A percentile compares a stretch with the other conserved stretches of the same genome.
Conservation (phyloP, 2,329 filamentous ascomycete genomes). For the Aureobasidium sp. region DNA sequence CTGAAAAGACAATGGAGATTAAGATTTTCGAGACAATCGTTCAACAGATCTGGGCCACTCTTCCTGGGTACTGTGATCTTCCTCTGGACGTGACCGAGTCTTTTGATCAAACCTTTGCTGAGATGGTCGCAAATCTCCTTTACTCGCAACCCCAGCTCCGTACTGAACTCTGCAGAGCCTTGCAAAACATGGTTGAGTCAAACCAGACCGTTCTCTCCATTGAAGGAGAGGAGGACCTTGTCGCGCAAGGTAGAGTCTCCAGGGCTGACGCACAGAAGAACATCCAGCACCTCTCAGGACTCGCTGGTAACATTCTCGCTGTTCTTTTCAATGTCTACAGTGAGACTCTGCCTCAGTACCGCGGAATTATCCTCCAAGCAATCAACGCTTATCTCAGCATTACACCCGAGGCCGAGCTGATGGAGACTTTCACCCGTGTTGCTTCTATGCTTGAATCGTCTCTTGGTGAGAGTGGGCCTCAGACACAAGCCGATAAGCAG, state of each 20-base stretch:
- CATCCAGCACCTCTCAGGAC: conserved; percentile 68
- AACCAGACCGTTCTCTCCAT: conserved; percentile 73
- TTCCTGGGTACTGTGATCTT: conserved; percentile 92
- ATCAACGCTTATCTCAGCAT: conserved; percentile 94
- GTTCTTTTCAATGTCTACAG: conserved; percentile 99
- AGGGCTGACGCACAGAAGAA: conserved; percentile 72
- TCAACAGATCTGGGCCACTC: conserved; percentile 86
- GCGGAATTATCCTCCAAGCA: conserved; percentile 84
- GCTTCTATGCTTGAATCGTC: conserved; percentile 73
- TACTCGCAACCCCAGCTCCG: conserved; percentile 88
- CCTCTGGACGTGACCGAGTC: conserved; percentile 61
- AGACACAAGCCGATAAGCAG: conserved; percentile 55
- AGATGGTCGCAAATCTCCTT: conserved; percentile 81
- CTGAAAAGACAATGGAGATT: conserved; percentile 87
- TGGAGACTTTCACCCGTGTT: conserved; percentile 82
- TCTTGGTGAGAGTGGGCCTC: conserved; percentile 52
- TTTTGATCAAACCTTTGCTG: conserved; percentile 84
- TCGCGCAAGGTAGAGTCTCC: conserved; percentile 71
- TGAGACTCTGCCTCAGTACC: conserved; percentile 85
- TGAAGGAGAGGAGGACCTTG: conserved; percentile 62
- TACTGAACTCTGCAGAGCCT: conserved; percentile 75
- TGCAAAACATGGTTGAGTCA: conserved; percentile 84
- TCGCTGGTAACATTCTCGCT: conserved; percentile 82
- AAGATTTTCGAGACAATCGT: conserved; percentile 98
- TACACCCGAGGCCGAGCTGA: conserved; percentile 55